Evolutionary conservation across 139 green algal species (phyloP).

Genomic region (Zygnema cylindricum): DNA sequence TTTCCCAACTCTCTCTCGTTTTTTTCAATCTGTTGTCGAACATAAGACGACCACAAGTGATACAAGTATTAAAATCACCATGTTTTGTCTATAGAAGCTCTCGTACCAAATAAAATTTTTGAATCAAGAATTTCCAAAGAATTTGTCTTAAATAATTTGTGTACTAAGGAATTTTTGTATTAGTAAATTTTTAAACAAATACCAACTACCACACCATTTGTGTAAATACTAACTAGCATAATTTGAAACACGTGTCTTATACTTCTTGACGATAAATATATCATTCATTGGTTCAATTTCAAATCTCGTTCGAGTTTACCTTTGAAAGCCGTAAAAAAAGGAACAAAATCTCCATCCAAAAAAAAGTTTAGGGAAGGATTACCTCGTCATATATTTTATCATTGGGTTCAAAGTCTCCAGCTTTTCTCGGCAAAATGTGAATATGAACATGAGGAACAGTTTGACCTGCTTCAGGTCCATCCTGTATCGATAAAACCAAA

Average conservation of each 20-base stretch:
- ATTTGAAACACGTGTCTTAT: background rate
- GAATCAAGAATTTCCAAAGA: no score
- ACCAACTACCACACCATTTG: background rate
- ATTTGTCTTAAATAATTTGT: no score
- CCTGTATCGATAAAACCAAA: no score
- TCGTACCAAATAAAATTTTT: no score
- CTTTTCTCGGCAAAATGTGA: constrained; percentile 87
- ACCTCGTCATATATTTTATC: constrained; percentile 90
- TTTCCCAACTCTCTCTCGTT: constrained; percentile 14
- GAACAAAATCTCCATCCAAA: background rate
- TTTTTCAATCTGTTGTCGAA: constrained; percentile 50
- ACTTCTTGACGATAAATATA: background rate
- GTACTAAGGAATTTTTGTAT: no score
- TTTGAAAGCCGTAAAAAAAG: background rate
- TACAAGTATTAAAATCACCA: no score
- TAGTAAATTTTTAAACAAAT: background rate
- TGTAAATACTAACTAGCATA: background rate
- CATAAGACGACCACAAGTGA: no score
- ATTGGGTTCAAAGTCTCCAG: constrained; percentile 89
- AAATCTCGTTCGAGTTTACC: no score
- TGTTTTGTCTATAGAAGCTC: constrained; percentile 17
- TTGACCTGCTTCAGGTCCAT: constrained; percentile 79
- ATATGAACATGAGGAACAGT: constrained; percentile 96
- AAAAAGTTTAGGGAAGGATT: constrained; percentile 6
- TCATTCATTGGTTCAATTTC: background rate